Evolutionary conservation across 2,329 filamentous ascomycete genomes (phyloP).

Genomic region (Pestalotiopsis sp.): DNA sequence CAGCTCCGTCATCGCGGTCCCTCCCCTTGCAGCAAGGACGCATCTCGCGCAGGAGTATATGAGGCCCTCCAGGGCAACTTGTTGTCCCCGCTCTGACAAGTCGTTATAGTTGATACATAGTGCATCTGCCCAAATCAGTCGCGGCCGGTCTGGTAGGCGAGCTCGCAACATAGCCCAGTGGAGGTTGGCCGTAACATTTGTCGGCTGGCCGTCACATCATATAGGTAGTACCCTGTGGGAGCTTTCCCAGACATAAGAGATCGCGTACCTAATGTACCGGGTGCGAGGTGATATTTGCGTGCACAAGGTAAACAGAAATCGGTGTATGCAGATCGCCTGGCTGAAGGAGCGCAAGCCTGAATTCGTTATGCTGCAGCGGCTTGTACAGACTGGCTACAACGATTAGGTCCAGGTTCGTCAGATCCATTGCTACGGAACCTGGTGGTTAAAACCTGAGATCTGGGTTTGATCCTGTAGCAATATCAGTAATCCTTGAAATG

Average conservation of each 20-base stretch:
- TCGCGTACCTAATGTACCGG: background rate
- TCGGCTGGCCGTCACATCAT: background rate
- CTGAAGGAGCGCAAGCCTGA: background rate
- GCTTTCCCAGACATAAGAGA: background rate
- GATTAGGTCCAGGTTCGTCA: background rate
- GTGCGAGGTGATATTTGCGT: background rate
- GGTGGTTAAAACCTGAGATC: too few species aligned
- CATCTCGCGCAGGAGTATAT: background rate
- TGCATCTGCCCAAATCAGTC: background rate
- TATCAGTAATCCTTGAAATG: too few species aligned
- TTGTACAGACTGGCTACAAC: background rate
- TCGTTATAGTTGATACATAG: background rate
- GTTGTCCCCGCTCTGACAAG: background rate
- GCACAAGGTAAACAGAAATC: background rate
- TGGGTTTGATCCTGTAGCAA: too few species aligned
- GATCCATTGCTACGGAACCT: background rate
- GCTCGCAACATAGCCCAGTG: background rate
- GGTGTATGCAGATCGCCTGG: background rate
- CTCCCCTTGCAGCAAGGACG: background rate
- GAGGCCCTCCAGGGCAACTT: background rate
- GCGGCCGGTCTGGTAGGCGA: background rate
- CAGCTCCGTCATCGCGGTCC: background rate
- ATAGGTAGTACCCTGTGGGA: background rate
- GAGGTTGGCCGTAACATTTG: background rate
- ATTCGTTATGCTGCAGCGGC: background rate